phyloP scores from a whole-genome alignment of 306 rosid genomes.

The Sesbania bispinosa region DNA sequence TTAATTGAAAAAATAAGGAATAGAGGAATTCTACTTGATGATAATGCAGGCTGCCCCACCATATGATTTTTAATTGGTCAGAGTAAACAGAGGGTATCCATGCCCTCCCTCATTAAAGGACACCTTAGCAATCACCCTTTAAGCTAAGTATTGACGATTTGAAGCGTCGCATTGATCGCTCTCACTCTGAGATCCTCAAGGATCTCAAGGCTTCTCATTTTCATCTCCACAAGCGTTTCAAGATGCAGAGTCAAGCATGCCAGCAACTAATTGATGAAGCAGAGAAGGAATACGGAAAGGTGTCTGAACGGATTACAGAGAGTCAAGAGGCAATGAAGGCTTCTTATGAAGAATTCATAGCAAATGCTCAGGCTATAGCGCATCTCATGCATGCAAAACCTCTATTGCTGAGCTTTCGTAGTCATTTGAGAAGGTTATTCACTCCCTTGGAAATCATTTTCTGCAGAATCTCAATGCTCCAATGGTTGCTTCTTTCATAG shows the following conservation, averaged over 20 bases:
- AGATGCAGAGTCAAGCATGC: slow-evolving; percentile 80
- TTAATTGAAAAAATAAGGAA: too few relatives aligned
- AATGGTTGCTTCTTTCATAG: too few relatives aligned
- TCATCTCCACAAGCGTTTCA: slow-evolving; percentile 68
- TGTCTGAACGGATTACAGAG: slow-evolving; percentile 59
- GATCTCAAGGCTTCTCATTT: slow-evolving; percentile 60
- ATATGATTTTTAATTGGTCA: too few relatives aligned
- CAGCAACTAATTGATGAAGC: slow-evolving; percentile 70
- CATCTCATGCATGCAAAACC: slow-evolving; percentile 70
- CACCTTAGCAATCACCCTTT: too few relatives aligned
- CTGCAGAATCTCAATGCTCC: too few relatives aligned
- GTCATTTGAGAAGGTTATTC: slow-evolving; percentile 66
- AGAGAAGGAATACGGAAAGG: slow-evolving; percentile 68
- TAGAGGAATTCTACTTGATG: too few relatives aligned
- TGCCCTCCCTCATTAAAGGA: too few relatives aligned
- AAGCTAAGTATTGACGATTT: slow-evolving; percentile 60
- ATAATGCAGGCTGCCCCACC: too few relatives aligned
- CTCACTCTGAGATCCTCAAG: slow-evolving; percentile 70
- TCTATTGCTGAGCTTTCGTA: slow-evolving; percentile 66
- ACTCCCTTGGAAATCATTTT: slow-evolving; percentile 59
- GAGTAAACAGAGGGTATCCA: too few relatives aligned
- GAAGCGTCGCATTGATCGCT: slow-evolving; percentile 58
- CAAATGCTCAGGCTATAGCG: slow-evolving; percentile 67
- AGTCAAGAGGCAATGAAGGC: slow-evolving; percentile 79
- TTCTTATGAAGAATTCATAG: slow-evolving; percentile 71